phyloP scores from a whole-genome alignment of 1,284 basidiomycete genomes.

The Peniophora sp. region DNA sequence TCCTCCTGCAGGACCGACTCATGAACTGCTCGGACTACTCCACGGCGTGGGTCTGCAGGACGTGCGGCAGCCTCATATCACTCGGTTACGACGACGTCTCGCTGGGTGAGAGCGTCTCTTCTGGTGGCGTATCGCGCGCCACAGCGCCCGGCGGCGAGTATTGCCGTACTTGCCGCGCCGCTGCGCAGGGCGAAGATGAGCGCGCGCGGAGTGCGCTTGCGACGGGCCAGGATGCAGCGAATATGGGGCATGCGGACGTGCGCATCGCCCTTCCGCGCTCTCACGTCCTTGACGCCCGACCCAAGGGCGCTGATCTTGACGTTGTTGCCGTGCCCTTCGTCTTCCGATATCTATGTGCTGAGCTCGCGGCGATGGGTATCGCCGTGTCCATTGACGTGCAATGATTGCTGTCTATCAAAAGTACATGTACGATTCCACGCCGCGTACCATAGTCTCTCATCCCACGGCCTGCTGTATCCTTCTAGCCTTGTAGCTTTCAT shows the following conservation, averaged over 20 bases:
- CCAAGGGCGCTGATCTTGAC: constrained; percentile 78
- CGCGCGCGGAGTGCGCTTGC: constrained; percentile 45
- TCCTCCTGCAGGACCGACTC: constrained; percentile 94
- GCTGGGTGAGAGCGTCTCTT: constrained; percentile 55
- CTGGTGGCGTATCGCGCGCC: constrained; percentile 40
- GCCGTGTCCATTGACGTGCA: constrained; percentile 67
- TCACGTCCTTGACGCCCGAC: constrained; percentile 50
- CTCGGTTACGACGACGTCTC: constrained; percentile 87
- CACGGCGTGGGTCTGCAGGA: constrained; percentile 95
- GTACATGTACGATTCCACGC: not conserved
- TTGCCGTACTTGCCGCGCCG: constrained; percentile 81
- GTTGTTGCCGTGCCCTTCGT: constrained; percentile 96
- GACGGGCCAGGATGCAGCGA: constrained; percentile 30
- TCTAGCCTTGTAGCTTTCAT: not conserved
- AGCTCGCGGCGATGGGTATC: constrained; percentile 82
- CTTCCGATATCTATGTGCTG: constrained; percentile 83
- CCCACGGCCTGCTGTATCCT: not conserved
- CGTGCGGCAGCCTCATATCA: constrained; percentile 92
- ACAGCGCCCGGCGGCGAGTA: constrained; percentile 79
- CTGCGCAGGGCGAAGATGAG: constrained; percentile 55
- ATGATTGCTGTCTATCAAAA: constrained; percentile 12
- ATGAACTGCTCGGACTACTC: constrained; percentile 99
- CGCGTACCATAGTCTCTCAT: not conserved
- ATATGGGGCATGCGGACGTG: constrained; percentile 37
- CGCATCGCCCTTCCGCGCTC: constrained; percentile 55